A percentile compares a stretch with the other conserved stretches of the same genome.
These are phyloP conservation scores for Petunia axillaris DNA, from an alignment of 257 asterid species.

Conservation along the genomic window DNA sequence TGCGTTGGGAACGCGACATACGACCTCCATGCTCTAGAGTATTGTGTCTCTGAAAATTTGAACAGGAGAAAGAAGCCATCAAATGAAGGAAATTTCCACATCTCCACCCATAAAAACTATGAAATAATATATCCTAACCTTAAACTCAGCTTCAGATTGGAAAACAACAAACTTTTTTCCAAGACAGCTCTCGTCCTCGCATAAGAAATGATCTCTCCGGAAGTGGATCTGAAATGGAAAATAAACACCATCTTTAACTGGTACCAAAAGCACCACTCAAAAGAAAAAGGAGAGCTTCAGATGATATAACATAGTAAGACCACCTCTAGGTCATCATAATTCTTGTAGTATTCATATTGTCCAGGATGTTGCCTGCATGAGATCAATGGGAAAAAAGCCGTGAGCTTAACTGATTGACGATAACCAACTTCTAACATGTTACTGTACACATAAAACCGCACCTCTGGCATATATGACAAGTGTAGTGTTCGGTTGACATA, in stretches of 20 bases:
- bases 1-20: conserved; percentile 93
- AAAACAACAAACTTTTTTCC: conserved; percentile 83
- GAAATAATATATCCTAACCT: conserved; percentile 52
- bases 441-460: conserved; percentile 30
- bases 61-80: conserved; percentile 26
- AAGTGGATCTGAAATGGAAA: conserved; percentile 70
- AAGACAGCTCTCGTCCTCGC: conserved; percentile 93
- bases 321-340: conserved; percentile 93
- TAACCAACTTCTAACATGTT: conserved; percentile 16
- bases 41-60: conserved; percentile 78
- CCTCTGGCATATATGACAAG: conserved; percentile 97
- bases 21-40: conserved; percentile 91
- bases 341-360: conserved; percentile 85
- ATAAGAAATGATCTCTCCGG: conserved; percentile 76
- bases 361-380: conserved; percentile 94
- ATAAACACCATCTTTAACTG: conserved; percentile 26
- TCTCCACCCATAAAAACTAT: conserved; percentile 1
- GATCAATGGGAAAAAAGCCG: conserved; percentile 15
- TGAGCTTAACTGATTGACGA: conserved; percentile 3
- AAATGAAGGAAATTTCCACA: not conserved
- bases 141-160: conserved; percentile 79
- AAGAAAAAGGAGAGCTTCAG: conserved; percentile 17
- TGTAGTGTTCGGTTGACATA: conserved; percentile 95
- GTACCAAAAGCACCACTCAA: not conserved
- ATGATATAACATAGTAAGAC: conserved; percentile 21